Base-by-base conservation (phyloP, 2,329 filamentous ascomycete genomes). In the Ascochyta lentis region DNA sequence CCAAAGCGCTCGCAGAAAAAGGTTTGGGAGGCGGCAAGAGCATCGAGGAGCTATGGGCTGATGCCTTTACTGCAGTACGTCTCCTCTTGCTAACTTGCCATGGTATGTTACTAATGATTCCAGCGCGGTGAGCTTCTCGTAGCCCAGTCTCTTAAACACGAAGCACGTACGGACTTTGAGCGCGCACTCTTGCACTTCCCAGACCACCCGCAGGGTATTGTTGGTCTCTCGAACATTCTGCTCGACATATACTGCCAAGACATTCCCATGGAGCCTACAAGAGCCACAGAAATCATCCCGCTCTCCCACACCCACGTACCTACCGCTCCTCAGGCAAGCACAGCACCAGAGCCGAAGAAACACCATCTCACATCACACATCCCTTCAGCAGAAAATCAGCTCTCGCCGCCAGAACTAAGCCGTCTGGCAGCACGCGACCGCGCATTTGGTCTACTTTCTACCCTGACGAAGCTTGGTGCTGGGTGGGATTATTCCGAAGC, bases 401-500 rank as follows among this genome's bases (percentile, higher is more conserved):
- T 72, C 1, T 86, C 87, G 1, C 83, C 92, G 4, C 89, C 89
- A 15, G 83, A 89, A 15, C 81, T 92, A 31, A 92, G 95, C 73
- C 86, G 92, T 10, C 85, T 98, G n/a, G 91, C 93, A 3, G 91
- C 93, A 15, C 87, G 94, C 19, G 95, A 98, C 71, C 85, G 95
- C 46, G 95, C 95, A 0, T 95, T 92, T 70, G 89, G 88, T 12
- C 82, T 99, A 15, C 81, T 99, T 3, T 90, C 89, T 0, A 86
- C 87, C 0, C 79, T 98, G 49, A 98, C 93, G 2, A 96, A 92
- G 73, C 84, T 93, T 8, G 94, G 94, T 8, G 83, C 81, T 12
- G 91, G 92, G 0, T 99, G 95, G 95, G 94, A 97, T 75, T 86
- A 89, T 72, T 88, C 91, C 0, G 95, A 98, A 72, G 95, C 94